Percentiles rank a stretch among this genome's conserved stretches.
Evolutionary conservation across 192 early-diverging fungal genomes (phyloP).

Genomic region (Geranomyces michiganensis): DNA sequence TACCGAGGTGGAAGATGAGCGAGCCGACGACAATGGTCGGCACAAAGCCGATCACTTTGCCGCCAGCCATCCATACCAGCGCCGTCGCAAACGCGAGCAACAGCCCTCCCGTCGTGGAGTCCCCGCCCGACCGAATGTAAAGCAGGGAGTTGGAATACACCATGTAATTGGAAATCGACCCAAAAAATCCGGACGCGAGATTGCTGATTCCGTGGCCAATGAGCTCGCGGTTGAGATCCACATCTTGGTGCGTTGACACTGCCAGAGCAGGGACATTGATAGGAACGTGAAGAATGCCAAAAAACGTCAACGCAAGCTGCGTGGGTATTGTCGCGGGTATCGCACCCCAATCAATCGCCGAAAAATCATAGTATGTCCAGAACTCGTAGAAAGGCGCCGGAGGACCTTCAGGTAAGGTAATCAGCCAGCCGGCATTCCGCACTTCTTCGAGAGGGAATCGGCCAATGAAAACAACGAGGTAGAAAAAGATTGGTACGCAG

Average conservation of each 20-base stretch:
- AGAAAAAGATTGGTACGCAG: conserved; percentile 77
- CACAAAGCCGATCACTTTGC: conserved; percentile 86
- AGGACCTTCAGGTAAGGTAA: conserved; percentile 66
- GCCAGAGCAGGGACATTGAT: conserved; percentile 95
- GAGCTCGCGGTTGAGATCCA: conserved; percentile 93
- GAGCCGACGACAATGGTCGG: conserved; percentile 94
- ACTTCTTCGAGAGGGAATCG: conserved; percentile 68
- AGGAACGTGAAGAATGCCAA: conserved; percentile 95
- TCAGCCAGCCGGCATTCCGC: conserved; percentile 81
- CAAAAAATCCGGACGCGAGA: conserved; percentile 74
- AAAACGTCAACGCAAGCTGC: conserved; percentile 91
- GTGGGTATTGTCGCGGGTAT: conserved; percentile 74
- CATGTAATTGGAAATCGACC: conserved; percentile 84
- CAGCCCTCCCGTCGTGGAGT: conserved; percentile 80
- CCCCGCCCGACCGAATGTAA: conserved; percentile 91
- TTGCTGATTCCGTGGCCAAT: conserved; percentile 93
- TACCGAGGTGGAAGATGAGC: conserved; percentile 93
- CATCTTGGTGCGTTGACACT: conserved; percentile 84
- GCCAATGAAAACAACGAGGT: conserved; percentile 59
- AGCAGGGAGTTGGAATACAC: conserved; percentile 92
- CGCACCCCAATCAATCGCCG: conserved; percentile 45
- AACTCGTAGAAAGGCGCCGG: conserved; percentile 85
- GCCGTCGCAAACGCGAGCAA: conserved; percentile 79
- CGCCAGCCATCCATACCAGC: conserved; percentile 79
- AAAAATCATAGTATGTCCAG: conserved; percentile 75